These are phyloP conservation scores for Pyrenophora graminea DNA, from an alignment of 2,329 filamentous ascomycete genomes.

Conservation along the genomic window DNA sequence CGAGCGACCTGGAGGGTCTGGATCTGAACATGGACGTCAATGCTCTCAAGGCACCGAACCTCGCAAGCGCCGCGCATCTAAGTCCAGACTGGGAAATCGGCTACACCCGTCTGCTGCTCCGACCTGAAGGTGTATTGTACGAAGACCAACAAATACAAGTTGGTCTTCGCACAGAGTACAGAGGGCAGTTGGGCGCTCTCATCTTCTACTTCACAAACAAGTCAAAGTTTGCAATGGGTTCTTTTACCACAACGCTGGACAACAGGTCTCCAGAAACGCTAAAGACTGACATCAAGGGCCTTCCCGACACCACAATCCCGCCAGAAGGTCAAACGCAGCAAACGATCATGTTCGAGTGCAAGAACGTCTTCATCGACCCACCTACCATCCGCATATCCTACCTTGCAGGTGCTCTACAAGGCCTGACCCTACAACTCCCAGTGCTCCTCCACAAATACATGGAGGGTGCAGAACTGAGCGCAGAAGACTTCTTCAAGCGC, in stretches of 20 bases:
- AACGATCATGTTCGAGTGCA: conserved; percentile 91
- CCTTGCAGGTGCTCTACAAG: conserved; percentile 89
- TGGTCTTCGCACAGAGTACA: conserved; percentile 89
- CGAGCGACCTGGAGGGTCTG: conserved; percentile 72
- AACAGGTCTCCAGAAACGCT: conserved; percentile 69
- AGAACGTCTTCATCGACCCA: conserved; percentile 76
- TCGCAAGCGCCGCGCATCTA: conserved; percentile 88
- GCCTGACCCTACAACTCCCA: conserved; percentile 86
- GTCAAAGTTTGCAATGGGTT: conserved; percentile 79
- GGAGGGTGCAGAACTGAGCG: conserved; percentile 82
- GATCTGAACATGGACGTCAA: conserved; percentile 70
- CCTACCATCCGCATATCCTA: conserved; percentile 95
- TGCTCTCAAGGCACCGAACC: conserved; percentile 72
- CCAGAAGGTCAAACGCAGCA: conserved; percentile 83
- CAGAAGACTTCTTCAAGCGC: conserved; percentile 97
- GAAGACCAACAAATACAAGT: conserved; percentile 94
- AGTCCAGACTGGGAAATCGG: conserved; percentile 94
- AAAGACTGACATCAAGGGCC: conserved; percentile 82
- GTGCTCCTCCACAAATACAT: conserved; percentile 94
- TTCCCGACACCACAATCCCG: conserved; percentile 80
- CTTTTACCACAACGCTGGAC: conserved; percentile 92
- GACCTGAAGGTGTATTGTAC: conserved; percentile 84
- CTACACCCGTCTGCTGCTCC: conserved; percentile 79
- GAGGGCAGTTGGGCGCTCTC: conserved; percentile 90
- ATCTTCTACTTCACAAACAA: conserved; percentile 98